Evolutionary conservation across 1,284 basidiomycete genomes (phyloP).

Genomic region (Pisolithus thermaeus): DNA sequence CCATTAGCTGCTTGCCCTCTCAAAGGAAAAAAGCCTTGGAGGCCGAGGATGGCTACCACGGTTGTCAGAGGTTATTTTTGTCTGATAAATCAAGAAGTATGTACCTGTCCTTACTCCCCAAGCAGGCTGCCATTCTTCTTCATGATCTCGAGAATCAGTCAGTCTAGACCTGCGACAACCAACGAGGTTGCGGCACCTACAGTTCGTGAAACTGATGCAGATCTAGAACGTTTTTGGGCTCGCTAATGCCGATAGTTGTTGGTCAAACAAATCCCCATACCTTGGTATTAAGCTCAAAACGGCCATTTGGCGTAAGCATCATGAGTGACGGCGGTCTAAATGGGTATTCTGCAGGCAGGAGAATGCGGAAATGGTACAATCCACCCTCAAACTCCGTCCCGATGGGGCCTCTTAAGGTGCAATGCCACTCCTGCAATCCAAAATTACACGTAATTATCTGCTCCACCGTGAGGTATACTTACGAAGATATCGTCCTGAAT

Average conservation of each 20-base stretch:
- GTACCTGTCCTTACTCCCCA: constrained; percentile 93
- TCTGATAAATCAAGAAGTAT: constrained; percentile 18
- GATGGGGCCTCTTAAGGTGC: constrained; percentile 83
- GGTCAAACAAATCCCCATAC: constrained; percentile 39
- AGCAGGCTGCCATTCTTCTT: constrained; percentile 93
- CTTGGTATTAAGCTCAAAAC: constrained; percentile 95
- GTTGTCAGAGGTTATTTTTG: constrained; percentile 9
- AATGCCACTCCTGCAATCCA: constrained; percentile 85
- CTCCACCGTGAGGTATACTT: constrained; percentile 21
- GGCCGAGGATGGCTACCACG: constrained; percentile 73
- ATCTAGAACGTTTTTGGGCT: constrained; percentile 47
- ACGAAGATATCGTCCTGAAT: constrained; percentile 77
- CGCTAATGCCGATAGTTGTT: constrained; percentile 8
- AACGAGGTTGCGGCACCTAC: constrained; percentile 25
- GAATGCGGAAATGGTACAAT: constrained; percentile 87
- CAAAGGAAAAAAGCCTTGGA: constrained; percentile 88
- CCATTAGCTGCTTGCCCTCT: constrained; percentile 87
- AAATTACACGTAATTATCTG: constrained; percentile 23
- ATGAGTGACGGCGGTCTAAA: constrained; percentile 92
- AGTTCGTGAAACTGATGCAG: constrained; percentile 90
- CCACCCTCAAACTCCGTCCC: constrained; percentile 91
- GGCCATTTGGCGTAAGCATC: constrained; percentile 92
- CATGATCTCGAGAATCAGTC: constrained; percentile 54
- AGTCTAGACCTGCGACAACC: constrained; percentile 14
- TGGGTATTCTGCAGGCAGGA: constrained; percentile 90